Base-by-base conservation (phyloP, 2,329 filamentous ascomycete species). In the Colletotrichum nymphaeae region DNA sequence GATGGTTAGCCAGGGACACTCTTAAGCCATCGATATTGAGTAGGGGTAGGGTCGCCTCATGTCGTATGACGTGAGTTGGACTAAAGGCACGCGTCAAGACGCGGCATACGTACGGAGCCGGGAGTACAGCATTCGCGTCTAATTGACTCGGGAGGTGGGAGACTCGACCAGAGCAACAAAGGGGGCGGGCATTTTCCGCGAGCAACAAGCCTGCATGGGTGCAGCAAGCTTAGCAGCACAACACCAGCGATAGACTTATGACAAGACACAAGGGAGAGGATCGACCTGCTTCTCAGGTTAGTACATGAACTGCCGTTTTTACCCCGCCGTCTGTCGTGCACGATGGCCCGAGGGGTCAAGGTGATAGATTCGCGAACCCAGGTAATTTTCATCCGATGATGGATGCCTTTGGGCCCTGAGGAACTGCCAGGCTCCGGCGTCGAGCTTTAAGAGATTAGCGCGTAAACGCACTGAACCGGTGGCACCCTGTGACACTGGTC, bases 321-420 rank as follows among this genome's bases (percentile, higher is more conserved):
- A 16, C 46, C 26, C 52, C 30, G 37, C 2, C 30, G 59, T 16
- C n/a, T 4, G 46, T 22, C 19, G 26, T 24, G 53, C 14, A n/a
- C 26, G 42, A 64, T 35, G 11, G 11, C 9, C 11, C 11, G 12
- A 58, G 22, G 16, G 37, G 16, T 42, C 3, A 53, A 19, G 22
- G 19, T 22, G 53, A 42, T 26, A 59, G 66, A 60, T 69, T 69
- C 37, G 58, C 69, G 69, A 64, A 19, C 37, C 37, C 6, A 42
- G 55, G 57, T 64, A 35, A 24, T 64, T 69, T 63, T 53, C 65
- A 58, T 72, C 66, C 22, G 66, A 69, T 65, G 28, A 42, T 42
- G 37, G 28, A 42, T 19, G 37, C 37, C 37, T 2, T 42, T 42
- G 37, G 37, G 16, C 37, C 16, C 9, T 42, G 37, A 26, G 24